These are phyloP conservation scores for Lactifluus hygrophoroides DNA, from an alignment of 768 basidiomycete genomes.

Conservation along the genomic window DNA sequence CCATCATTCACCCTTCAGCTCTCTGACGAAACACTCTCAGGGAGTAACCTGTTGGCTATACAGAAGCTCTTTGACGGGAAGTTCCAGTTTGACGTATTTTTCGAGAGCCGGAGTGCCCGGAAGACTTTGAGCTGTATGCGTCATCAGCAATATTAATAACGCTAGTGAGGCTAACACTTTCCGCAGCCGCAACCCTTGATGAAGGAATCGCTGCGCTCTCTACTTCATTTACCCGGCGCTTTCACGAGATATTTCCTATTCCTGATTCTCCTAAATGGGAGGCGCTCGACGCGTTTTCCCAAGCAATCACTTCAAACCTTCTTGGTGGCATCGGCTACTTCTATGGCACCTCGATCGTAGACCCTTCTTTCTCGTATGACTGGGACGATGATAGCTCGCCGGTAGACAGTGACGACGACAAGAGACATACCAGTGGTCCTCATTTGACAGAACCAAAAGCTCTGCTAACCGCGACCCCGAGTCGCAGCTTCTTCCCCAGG, in stretches of 20 bases:
- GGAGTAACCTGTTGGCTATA: slow-evolving; percentile 76
- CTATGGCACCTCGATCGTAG: slow-evolving; percentile 82
- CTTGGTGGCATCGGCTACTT: slow-evolving; percentile 94
- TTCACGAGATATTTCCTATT: slow-evolving; percentile 61
- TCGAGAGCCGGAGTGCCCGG: slow-evolving; percentile 64
- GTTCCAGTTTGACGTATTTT: slow-evolving; percentile 87
- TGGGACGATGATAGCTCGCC: slow-evolving; percentile 66
- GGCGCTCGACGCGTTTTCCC: slow-evolving; percentile 64
- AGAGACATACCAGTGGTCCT: slow-evolving; percentile 42
- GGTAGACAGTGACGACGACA: slow-evolving; percentile 36
- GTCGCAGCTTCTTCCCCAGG: slow-evolving; percentile 93
- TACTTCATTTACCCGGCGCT: slow-evolving; percentile 53
- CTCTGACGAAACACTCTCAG: slow-evolving; percentile 60
- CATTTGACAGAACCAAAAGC: slow-evolving; percentile 64
- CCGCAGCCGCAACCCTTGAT: slow-evolving; percentile 54
- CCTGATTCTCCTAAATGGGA: slow-evolving; percentile 44
- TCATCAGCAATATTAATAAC: neutral
- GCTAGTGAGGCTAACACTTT: neutral
- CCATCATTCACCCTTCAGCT: slow-evolving; percentile 74
- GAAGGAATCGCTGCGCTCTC: slow-evolving; percentile 60
- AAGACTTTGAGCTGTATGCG: slow-evolving; percentile 55
- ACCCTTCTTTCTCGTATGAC: slow-evolving; percentile 78
- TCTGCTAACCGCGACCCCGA: slow-evolving; percentile 87
- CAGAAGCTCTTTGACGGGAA: slow-evolving; percentile 80
- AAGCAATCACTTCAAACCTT: slow-evolving; percentile 83